phyloP scores from a whole-genome alignment of 768 basidiomycete species.

The Trametes meyenii region DNA sequence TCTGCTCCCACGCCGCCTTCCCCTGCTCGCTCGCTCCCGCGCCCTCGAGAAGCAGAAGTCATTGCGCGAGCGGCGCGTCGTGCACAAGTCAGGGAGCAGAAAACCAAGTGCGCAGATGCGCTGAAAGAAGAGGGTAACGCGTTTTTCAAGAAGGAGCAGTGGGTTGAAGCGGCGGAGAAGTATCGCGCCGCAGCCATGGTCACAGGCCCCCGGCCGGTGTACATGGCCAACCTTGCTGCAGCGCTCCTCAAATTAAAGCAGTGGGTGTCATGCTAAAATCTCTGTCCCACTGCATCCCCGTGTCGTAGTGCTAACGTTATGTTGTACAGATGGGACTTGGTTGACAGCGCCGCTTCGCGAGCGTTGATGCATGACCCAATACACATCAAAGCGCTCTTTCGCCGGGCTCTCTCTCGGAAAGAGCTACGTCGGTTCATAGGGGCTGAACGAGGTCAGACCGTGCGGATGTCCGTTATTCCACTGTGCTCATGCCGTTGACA shows the following conservation, averaged over 20 bases:
- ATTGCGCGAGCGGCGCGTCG: conserved; percentile 12
- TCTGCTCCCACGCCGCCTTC: background rate
- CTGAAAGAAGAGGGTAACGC: conserved; percentile 46
- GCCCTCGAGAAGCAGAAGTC: conserved; percentile 15
- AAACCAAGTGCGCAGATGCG: conserved; percentile 30
- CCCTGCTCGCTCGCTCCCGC: background rate
- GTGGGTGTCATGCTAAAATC: no score
- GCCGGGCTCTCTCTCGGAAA: conserved; percentile 39
- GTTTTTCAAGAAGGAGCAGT: conserved; percentile 43
- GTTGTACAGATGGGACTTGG: conserved; percentile 31
- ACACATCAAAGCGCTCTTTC: conserved; percentile 39
- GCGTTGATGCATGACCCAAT: conserved; percentile 36
- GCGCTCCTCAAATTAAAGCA: conserved; percentile 44
- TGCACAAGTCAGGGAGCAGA: conserved; percentile 25
- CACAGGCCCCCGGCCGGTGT: conserved; percentile 42
- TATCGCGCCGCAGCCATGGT: conserved; percentile 44
- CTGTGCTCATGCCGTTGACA: no score
- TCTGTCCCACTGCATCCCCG: background rate
- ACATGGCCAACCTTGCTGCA: no score
- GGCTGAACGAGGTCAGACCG: conserved; percentile 33
- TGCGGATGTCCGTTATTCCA: no score
- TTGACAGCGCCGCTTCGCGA: conserved; percentile 32
- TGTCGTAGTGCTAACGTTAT: background rate
- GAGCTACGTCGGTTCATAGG: conserved; percentile 25
- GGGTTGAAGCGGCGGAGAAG: conserved; percentile 40